phyloP scores from a whole-genome alignment of 2,329 filamentous ascomycete genomes.

The Macrophomina tecta region DNA sequence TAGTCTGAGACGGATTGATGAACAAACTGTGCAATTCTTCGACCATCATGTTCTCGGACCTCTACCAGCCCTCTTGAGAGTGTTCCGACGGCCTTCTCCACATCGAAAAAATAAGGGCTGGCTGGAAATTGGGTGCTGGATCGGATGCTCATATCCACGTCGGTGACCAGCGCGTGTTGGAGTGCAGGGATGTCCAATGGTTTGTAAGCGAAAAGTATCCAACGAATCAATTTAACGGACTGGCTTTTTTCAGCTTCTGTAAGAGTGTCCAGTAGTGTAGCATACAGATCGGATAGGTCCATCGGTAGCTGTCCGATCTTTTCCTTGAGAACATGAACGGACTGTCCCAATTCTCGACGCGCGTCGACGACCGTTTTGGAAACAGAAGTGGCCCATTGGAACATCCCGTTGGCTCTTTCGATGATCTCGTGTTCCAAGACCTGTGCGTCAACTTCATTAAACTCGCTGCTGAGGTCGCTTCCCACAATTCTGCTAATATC shows the following conservation, averaged over 20 bases:
- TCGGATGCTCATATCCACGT: not conserved
- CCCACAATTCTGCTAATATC: not conserved
- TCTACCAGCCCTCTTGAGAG: not conserved
- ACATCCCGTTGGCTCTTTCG: not conserved
- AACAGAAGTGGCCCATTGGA: not conserved
- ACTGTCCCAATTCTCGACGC: not conserved
- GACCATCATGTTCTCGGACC: not conserved
- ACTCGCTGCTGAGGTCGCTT: not conserved
- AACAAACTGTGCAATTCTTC: not conserved
- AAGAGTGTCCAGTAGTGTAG: not conserved
- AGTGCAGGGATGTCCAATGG: not conserved
- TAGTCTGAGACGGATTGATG: conserved; percentile 2
- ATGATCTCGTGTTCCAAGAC: not conserved
- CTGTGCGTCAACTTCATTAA: not conserved
- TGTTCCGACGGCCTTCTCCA: not conserved
- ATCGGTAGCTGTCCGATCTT: not conserved
- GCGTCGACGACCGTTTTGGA: not conserved
- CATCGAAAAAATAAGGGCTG: not conserved
- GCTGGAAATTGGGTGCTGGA: not conserved
- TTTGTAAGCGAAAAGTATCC: not conserved
- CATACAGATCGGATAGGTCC: not conserved
- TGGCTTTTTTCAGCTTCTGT: not conserved
- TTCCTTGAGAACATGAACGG: not conserved
- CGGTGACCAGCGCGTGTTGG: not conserved
- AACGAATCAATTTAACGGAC: not conserved